A percentile compares a stretch with the other conserved stretches of the same genome.
Evolutionary conservation across 192 early-diverging fungal genomes (phyloP).

Genomic region (Allomyces macrogynus): DNA sequence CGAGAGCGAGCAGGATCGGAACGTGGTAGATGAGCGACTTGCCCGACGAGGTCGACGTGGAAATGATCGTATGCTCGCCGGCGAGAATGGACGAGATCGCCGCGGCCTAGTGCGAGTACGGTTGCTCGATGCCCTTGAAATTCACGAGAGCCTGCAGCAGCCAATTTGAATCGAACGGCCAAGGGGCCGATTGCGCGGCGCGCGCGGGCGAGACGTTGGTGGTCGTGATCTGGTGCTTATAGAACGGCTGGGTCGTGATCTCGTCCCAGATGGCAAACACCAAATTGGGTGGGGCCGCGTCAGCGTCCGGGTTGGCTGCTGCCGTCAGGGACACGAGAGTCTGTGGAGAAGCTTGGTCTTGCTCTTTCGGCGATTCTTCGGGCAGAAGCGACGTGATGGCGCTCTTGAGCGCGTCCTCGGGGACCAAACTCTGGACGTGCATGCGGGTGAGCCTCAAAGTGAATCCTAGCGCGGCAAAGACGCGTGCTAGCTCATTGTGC

Average conservation of each 20-base stretch:
- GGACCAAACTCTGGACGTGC: too few relatives aligned
- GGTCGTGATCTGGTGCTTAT: neutral
- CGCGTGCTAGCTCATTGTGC: too few relatives aligned
- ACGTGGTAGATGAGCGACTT: constrained; percentile 64
- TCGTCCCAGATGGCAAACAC: too few relatives aligned
- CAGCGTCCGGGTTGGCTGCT: too few relatives aligned
- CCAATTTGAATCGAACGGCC: neutral
- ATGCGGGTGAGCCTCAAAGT: too few relatives aligned
- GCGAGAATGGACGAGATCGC: neutral
- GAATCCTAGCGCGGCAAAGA: too few relatives aligned
- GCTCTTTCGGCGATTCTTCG: too few relatives aligned
- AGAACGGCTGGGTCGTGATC: neutral
- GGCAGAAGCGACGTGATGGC: too few relatives aligned
- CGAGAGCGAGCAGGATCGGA: constrained; percentile 31
- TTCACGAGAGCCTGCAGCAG: neutral
- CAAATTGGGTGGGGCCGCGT: too few relatives aligned
- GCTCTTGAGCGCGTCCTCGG: too few relatives aligned
- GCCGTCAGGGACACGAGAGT: too few relatives aligned
- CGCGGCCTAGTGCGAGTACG: neutral
- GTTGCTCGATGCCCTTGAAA: neutral
- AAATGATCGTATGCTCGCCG: neutral
- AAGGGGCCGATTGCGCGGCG: neutral
- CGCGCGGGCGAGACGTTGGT: neutral
- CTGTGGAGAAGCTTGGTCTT: too few relatives aligned
- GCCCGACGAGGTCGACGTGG: constrained; percentile 13